A percentile compares a stretch with the other conserved stretches of the same genome.
phyloP scores from a whole-genome alignment of 768 basidiomycete species.

The Pisolithus marmoratus region DNA sequence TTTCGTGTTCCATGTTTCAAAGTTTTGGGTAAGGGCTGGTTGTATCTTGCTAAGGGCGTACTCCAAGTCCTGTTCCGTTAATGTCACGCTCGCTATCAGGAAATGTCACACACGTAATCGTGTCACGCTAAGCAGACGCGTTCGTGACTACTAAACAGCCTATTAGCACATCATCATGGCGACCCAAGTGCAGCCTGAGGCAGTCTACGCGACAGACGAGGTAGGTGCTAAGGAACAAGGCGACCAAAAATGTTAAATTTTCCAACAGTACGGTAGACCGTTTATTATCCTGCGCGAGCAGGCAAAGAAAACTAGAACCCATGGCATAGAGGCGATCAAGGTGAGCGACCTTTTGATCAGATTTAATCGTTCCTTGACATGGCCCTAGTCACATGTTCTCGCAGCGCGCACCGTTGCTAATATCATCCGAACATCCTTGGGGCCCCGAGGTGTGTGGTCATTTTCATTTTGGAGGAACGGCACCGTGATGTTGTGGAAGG shows the following conservation, averaged over 20 bases:
- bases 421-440: constrained; percentile 91
- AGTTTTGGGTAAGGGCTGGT: constrained; percentile 5
- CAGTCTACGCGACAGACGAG: constrained; percentile 85
- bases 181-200: constrained; percentile 42
- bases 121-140: constrained; percentile 23
- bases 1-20: constrained; percentile 55
- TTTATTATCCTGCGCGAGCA: constrained; percentile 97
- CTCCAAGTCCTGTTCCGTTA: background rate
- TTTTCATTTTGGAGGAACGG: constrained; percentile 4
- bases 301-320: constrained; percentile 82
- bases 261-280: constrained; percentile 79
- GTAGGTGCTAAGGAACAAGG: constrained; percentile 27
- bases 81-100: constrained; percentile 14
- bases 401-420: constrained; percentile 92
- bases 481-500: constrained; percentile 41
- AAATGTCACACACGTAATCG: constrained; percentile 18
- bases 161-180: constrained; percentile 13
- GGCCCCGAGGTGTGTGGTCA: constrained; percentile 72
- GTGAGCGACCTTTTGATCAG: constrained; percentile 33
- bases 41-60: constrained; percentile 24
- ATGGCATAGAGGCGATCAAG: constrained; percentile 95
- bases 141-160: background rate
- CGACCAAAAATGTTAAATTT: constrained; percentile 6
- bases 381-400: constrained; percentile 80
- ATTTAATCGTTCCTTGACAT: constrained; percentile 6